Base-by-base conservation (phyloP, 2,329 filamentous ascomycete genomes). In the Aspergillus sclerotialis region DNA sequence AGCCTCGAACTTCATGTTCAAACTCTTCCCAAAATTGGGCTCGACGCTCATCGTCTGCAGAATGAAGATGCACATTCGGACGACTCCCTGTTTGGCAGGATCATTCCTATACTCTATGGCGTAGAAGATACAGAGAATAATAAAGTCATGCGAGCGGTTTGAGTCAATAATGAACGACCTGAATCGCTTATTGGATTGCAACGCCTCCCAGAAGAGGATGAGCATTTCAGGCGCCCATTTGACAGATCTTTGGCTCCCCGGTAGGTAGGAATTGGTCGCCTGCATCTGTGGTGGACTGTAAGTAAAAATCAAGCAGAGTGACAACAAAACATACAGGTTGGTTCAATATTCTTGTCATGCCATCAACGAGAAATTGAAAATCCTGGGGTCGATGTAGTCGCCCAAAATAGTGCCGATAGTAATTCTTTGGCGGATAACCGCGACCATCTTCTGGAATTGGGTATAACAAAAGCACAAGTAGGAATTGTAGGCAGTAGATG, bases 171-270 rank as follows among this genome's bases (percentile, higher is more conserved):
- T 92, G 61, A 95, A 98, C 1, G 88, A 87, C 19, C 92, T 76
- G 65, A 98, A 98, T 39, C 90, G 77, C 64, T 94, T 96, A 65
- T 98, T 98, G 72, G 90, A 95, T 61, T 98, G 92, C 4, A 92
- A 78, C 24, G 87, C 79, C 66, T 98, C 92, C 92, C 92, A 98
- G 56, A 96, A 95, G 2, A 98, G 72, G 75, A 95, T 92, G 36
- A 96, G 80, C 68, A 93, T 93, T 62, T 98, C 92, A 2, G 92
- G 89, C 0, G 89, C 87, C 73, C 90, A 94, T 53, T 85, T 86
- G 33, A 86, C 70, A 0, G 83, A 76, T 30, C 82, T 76, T 50
- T 93, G 86, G 25, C 82, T 82, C 4, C 88, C 86, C 1, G 90
- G 88, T 2, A 95, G 76, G 58, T 94, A 95, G 1, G 89, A 90